These are phyloP conservation scores for Colletotrichum graminicola DNA, from an alignment of 2,329 filamentous ascomycete genomes.

Conservation along the genomic window DNA sequence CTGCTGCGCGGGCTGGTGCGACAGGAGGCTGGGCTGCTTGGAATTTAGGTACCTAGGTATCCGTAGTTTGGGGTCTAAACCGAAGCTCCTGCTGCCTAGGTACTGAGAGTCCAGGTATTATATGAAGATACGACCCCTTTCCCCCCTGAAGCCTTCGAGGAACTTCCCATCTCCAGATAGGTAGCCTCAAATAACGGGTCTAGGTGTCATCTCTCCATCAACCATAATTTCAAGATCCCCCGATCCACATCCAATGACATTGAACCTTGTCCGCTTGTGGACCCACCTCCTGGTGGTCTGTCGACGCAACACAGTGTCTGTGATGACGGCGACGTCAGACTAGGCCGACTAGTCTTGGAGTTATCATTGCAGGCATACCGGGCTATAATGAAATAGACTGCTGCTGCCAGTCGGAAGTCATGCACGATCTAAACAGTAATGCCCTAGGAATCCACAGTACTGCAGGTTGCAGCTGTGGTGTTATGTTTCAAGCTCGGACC, in stretches of 20 bases:
- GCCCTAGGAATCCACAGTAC: too few relatives aligned
- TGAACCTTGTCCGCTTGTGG: neutral
- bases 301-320: neutral
- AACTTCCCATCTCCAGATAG: neutral
- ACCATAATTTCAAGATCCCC: neutral
- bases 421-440: neutral
- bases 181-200: neutral
- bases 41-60: neutral
- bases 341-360: neutral
- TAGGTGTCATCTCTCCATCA: neutral
- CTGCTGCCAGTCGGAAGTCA: neutral
- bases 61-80: neutral
- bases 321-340: neutral
- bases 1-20: slow-evolving; percentile 11
- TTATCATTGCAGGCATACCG: neutral
- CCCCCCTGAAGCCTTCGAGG: neutral
- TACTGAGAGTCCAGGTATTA: neutral
- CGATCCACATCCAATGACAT: neutral
- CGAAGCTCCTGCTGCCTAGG: neutral
- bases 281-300: neutral
- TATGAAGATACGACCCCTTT: neutral
- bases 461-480: neutral
- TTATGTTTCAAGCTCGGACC: slow-evolving; percentile 4
- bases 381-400: neutral
- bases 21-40: slow-evolving; percentile 33